Conservation (phyloP, 2,329 filamentous ascomycete species). For the Eutypa lata region DNA sequence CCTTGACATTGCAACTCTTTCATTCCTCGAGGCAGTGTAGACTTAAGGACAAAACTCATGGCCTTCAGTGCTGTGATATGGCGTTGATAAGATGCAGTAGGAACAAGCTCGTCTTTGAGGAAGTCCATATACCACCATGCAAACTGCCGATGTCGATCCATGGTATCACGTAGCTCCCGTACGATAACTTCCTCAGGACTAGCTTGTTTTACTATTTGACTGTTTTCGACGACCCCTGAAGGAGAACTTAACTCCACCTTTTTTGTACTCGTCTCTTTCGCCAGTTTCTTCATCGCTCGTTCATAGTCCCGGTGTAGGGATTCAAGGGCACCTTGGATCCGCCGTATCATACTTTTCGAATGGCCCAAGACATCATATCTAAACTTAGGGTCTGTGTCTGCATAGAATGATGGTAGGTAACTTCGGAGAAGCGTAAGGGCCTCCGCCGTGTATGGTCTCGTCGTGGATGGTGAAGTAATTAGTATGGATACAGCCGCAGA, state of each 20-base stretch:
- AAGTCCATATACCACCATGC: constrained; percentile 73
- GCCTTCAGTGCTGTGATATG: constrained; percentile 79
- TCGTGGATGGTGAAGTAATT: constrained; percentile 70
- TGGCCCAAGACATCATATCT: constrained; percentile 76
- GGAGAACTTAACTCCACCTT: neutral
- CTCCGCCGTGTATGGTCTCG: constrained; percentile 64
- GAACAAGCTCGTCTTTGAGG: constrained; percentile 68
- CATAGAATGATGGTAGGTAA: constrained; percentile 69
- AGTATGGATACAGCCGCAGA: constrained; percentile 80
- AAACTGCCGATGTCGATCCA: constrained; percentile 59
- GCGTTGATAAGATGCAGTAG: constrained; percentile 84
- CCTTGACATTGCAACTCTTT: constrained; percentile 39
- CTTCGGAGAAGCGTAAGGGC: constrained; percentile 61
- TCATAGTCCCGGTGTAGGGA: constrained; percentile 39
- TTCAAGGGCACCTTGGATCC: constrained; percentile 65
- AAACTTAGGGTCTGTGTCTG: constrained; percentile 83
- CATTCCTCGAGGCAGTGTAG: constrained; percentile 40
- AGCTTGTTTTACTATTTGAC: constrained; percentile 5
- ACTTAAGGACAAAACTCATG: constrained; percentile 62
- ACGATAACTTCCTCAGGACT: constrained; percentile 6
- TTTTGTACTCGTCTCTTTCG: constrained; percentile 9
- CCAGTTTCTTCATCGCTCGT: constrained; percentile 32
- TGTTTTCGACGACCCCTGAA: constrained; percentile 4
- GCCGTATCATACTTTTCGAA: constrained; percentile 72
- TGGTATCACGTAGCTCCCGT: constrained; percentile 29